Evolutionary conservation across 805 yeast genomes (phyloP).

Genomic region (Schizosaccharomyces octosporus): DNA sequence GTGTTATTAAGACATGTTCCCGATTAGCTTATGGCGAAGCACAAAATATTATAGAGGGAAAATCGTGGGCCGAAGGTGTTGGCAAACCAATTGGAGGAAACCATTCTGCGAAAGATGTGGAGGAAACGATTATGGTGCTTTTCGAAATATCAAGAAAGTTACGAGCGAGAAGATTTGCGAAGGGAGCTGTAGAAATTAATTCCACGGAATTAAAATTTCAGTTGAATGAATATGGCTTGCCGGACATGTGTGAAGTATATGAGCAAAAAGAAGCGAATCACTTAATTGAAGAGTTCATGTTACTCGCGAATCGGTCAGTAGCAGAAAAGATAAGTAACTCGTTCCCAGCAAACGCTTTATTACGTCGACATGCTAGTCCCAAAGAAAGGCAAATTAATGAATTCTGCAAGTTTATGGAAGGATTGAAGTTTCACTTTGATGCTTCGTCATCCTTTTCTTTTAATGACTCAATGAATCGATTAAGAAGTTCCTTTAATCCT

Average conservation of each 20-base stretch:
- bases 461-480: slow-evolving; percentile 36
- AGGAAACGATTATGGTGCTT: background rate
- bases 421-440: slow-evolving; percentile 33
- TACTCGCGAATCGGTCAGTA: slow-evolving; percentile 60
- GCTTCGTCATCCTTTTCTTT: slow-evolving; percentile 47
- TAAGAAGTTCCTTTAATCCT: slow-evolving; percentile 26
- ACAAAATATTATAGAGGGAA: background rate
- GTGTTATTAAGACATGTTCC: slow-evolving; percentile 39
- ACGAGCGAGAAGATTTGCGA: slow-evolving; percentile 39
- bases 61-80: background rate
- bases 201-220: slow-evolving; percentile 47
- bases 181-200: slow-evolving; percentile 20
- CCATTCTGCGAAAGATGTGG: background rate
- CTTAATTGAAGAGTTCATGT: slow-evolving; percentile 48
- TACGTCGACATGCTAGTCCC: slow-evolving; percentile 75
- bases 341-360: slow-evolving; percentile 56
- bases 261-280: slow-evolving; percentile 31
- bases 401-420: slow-evolving; percentile 44
- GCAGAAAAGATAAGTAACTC: slow-evolving; percentile 57
- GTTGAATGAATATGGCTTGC: slow-evolving; percentile 63
- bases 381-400: slow-evolving; percentile 56
- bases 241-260: slow-evolving; percentile 47
- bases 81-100: background rate
- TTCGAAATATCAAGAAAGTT: slow-evolving; percentile 33
- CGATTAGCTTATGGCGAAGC: slow-evolving; percentile 25